Base-by-base conservation (phyloP, 2,329 filamentous ascomycete genomes). In the Plectosphaerella cucumerina region DNA sequence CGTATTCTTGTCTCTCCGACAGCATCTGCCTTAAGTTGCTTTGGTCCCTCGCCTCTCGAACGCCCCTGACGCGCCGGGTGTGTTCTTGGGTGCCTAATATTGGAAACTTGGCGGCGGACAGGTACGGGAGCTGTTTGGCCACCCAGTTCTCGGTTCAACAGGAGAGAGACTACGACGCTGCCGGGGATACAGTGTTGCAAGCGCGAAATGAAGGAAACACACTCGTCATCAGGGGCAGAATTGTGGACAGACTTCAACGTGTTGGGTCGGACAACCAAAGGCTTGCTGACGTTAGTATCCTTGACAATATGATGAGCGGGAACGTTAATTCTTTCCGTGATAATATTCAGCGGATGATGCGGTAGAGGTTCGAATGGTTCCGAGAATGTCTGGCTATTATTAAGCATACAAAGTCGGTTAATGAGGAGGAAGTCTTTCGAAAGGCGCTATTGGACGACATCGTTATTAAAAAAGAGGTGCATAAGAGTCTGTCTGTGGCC, bases 381-480 rank as follows among this genome's bases (percentile, higher is more conserved):
- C 3, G 33, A 47, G 44, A 47, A 47, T 47, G 44, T 15, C 44
- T 47, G 17, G 23, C 44, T 23, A 47, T 47, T 35, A 23, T 23
- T 15, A 47, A 47, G 44, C 26, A 14, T 20, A 26, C 44, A 23
- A 47, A 23, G 21, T n/a, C 44, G 14, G 26, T 23, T 23, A 47
- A 47, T 47, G 44, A 26, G 15, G 44, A 47, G 44, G 44, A 47
- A 47, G 44, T 23, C 33, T 47, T 47, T 23, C 44, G 33, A 47
- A 47, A 33, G 6, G 44, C 44, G 20, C 26, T 47, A 23, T 23
- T 47, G 44, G 31, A 15, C 44, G 44, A 47, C 23, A 31, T 17
- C 44, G 11, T 47, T 15, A 47, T 47, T 15, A 34, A 47, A 20
- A 17, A 15, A 47, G 44, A 47, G 44, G 23, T 47, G 33, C 44